Evolutionary conservation across 75 land plant species (phyloP), one percentile per base, ranked within the genome.

Genomic region (Gnetum montanum): DNA sequence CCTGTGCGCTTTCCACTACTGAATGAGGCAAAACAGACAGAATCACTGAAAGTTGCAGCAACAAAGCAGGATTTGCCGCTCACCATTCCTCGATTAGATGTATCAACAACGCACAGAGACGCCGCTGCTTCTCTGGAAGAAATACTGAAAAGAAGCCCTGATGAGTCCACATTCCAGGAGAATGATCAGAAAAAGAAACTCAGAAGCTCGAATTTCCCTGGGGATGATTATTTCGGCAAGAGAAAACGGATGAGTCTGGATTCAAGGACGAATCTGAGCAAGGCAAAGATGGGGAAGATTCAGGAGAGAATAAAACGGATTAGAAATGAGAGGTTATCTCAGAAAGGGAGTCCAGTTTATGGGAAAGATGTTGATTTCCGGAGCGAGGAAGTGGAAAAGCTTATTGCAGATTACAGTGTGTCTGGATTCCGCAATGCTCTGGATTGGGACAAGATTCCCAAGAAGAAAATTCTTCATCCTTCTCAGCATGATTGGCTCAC

Each of bases 111-210:
- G n/a, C n/a, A n/a, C n/a, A n/a, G 55, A 40, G 79, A 75, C 61
- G 90, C 82, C 8, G 85, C 80, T 2, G 85, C 73, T 15, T 64
- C 73, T n/a, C 85, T 86, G 11, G 88, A 83, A 63, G 71, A 66
- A 19, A 68, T 83, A 6, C 80, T 58, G 66, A 80, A 76, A 55
- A 76, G 57, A 18, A 83, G 83, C 46, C 78, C 89, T 16, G 70
- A 62, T 26, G 25, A 26, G 4, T 63, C 72, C 31, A 61, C 54
- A 19, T 29, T 6, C 24, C 8, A 16, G 12, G 59, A 40, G 29
- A 41, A 29, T 20, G 24, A 53, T 25, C 43, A 54, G 44, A 71
- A 60, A 38, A 70, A 55, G 34, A 67, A 46, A 4, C 15, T 3
- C 19, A 22, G 7, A 0, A 45, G 48, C 8, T 35, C 22, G 27